Base-by-base conservation (phyloP, 2,329 filamentous ascomycete genomes). In the Elsinoe perseae region DNA sequence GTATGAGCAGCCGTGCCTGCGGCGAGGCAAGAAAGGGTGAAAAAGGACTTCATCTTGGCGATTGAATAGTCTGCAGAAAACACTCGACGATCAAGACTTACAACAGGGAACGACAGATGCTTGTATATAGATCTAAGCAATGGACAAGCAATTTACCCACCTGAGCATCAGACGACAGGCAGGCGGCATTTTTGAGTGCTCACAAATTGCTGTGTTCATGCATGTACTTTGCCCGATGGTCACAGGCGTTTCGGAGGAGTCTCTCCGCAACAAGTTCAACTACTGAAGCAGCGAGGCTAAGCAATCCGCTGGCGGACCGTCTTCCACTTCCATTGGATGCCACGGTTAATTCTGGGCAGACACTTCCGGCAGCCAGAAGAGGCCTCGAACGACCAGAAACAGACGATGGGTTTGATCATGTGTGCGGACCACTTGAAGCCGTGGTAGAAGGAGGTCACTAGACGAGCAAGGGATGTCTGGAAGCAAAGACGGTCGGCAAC, bases 1-100 rank as follows among this genome's bases (percentile, higher is more conserved):
- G 76, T 76, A 64, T 79, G 76, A 9, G 74, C 75, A 16, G 71
- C 72, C 43, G 68, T 73, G 32, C 68, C 65, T 50, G 67, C 60
- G 18, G 65, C 50, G n/a, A 68, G 48, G 21, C 59, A 57, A 57
- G 57, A 64, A 42, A 63, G 54, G 32, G 63, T 21, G 42, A 65
- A 43, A 21, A 61, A 43, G 34, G 34, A 57, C 60, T 65, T 68
- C 66, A 67, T 68, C 48, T 52, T 52, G 28, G 48, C 48, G 48
- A 52, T 52, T 20, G 23, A 2, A 10, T 44, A 52, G 16, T 25
- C 12, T 5, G 0, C 14, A 63, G 50, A 12, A 32, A 58, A 25
- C 28, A n/a, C 21, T 46, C 40, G 52, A 32, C n/a, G 36, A 21
- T 28, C 34, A 8, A 52, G 14, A 14, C 9, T 18, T 14, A 38